These are phyloP conservation scores for Nakaseomyces uthaithaninus DNA, from an alignment of 1,139 yeast genomes.

Conservation along the genomic window DNA sequence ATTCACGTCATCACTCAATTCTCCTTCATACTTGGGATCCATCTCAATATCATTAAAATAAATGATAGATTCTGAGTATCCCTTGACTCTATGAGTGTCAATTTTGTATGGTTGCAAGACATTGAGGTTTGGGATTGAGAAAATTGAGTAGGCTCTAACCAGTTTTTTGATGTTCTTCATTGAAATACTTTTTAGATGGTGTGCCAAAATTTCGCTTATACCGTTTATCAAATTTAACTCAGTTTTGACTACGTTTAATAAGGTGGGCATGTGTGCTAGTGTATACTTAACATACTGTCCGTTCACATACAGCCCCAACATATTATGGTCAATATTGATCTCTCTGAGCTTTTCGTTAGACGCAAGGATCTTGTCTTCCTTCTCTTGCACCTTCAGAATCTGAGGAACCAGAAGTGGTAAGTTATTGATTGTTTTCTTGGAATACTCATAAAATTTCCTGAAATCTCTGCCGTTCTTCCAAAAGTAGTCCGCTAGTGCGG, in stretches of 20 bases:
- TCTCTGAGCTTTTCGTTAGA: slow-evolving; percentile 15
- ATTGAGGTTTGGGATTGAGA: slow-evolving; percentile 20
- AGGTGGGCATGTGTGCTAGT: slow-evolving; percentile 17
- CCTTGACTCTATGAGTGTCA: slow-evolving; percentile 28
- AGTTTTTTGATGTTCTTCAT: slow-evolving; percentile 12
- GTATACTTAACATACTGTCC: slow-evolving; percentile 41
- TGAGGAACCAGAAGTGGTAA: slow-evolving; percentile 43
- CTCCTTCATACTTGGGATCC: slow-evolving; percentile 49
- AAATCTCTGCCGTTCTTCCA: slow-evolving; percentile 22
- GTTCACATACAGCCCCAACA: slow-evolving; percentile 50
- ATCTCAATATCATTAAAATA: slow-evolving; percentile 71
- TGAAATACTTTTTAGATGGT: slow-evolving; percentile 8
- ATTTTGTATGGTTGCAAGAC: slow-evolving; percentile 28
- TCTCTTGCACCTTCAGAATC: slow-evolving; percentile 15
- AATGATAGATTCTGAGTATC: slow-evolving; percentile 39
- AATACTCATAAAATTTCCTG: slow-evolving; percentile 31
- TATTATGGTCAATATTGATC: slow-evolving; percentile 25
- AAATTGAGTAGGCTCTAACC: slow-evolving; percentile 17
- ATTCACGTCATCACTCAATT: slow-evolving; percentile 39
- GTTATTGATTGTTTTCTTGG: slow-evolving; percentile 38
- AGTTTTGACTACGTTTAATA: slow-evolving; percentile 16
- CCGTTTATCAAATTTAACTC: slow-evolving; percentile 17
- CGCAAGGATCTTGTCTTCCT: slow-evolving; percentile 11
- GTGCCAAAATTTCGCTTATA: slow-evolving; percentile 11
- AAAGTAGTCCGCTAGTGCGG: slow-evolving; percentile 36